phyloP scores from a whole-genome alignment of 2,329 filamentous ascomycete species.

The Pseudocercospora cruenta region DNA sequence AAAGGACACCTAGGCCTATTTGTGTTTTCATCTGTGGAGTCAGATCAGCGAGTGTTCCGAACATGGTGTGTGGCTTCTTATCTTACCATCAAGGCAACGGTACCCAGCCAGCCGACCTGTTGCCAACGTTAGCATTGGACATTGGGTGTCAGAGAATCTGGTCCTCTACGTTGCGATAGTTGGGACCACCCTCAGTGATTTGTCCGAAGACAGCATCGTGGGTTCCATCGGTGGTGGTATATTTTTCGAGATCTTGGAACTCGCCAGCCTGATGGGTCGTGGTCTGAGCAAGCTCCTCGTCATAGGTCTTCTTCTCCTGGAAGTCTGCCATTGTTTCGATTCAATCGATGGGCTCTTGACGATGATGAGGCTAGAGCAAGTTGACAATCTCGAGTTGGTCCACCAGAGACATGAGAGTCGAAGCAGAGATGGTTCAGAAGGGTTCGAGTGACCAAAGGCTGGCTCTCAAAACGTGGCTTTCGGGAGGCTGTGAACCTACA shows the following conservation, averaged over 20 bases:
- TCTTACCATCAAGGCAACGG: slow-evolving; percentile 43
- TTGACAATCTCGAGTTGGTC: too few relatives aligned
- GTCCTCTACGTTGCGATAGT: slow-evolving; percentile 29
- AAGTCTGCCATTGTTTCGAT: slow-evolving; percentile 13
- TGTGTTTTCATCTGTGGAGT: slow-evolving; percentile 46
- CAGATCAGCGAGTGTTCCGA: too few relatives aligned
- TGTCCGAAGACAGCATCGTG: slow-evolving; percentile 25
- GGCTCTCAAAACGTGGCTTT: too few relatives aligned
- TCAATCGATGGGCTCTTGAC: too few relatives aligned
- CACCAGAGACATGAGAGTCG: too few relatives aligned
- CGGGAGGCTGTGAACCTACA: too few relatives aligned
- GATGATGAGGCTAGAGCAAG: too few relatives aligned
- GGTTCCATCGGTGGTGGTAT: neutral
- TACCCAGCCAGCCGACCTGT: slow-evolving; percentile 47
- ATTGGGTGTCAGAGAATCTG: neutral
- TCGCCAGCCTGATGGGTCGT: slow-evolving; percentile 22
- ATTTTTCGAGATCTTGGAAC: slow-evolving; percentile 21
- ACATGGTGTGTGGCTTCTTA: too few relatives aligned
- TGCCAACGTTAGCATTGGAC: neutral
- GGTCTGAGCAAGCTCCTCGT: slow-evolving; percentile 24
- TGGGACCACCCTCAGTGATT: slow-evolving; percentile 23
- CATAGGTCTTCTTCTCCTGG: slow-evolving; percentile 21
- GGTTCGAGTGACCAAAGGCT: too few relatives aligned
- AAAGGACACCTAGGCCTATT: slow-evolving; percentile 54
- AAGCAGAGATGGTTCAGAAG: too few relatives aligned